phyloP scores from a whole-genome alignment of 148 eudicot genomes.

The Camellia japonica region DNA sequence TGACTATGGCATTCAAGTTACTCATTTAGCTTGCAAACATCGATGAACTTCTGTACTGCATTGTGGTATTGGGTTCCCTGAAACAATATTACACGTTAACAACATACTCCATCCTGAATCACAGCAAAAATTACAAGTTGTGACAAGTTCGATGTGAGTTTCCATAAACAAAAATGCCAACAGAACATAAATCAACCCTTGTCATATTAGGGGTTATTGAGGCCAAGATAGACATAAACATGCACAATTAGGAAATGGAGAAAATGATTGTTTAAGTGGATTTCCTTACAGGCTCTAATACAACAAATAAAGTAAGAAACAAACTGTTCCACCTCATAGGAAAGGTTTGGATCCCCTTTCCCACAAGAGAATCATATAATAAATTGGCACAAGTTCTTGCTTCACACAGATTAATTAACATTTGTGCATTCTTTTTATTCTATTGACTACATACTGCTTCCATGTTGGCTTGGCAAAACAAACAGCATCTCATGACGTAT shows the following conservation, averaged over 20 bases:
- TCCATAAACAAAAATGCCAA: background rate
- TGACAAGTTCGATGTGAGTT: background rate
- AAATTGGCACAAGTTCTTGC: too few relatives aligned
- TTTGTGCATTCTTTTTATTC: too few relatives aligned
- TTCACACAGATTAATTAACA: too few relatives aligned
- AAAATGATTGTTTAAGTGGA: background rate
- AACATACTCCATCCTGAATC: background rate
- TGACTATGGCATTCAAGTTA: conserved; percentile 13
- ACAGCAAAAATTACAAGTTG: too few relatives aligned
- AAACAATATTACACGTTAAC: background rate
- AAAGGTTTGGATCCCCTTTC: background rate
- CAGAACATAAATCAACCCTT: background rate
- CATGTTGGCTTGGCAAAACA: background rate
- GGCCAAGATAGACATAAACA: background rate
- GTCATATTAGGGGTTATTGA: background rate
- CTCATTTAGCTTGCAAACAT: conserved; percentile 62
- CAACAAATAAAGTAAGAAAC: background rate
- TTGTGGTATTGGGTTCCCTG: conserved; percentile 96
- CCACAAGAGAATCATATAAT: too few relatives aligned
- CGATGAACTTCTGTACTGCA: conserved; percentile 80
- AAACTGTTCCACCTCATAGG: background rate
- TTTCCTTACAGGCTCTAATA: background rate
- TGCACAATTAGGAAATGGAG: background rate
- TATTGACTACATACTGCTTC: too few relatives aligned
- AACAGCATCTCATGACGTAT: background rate